Evolutionary conservation across 2,329 filamentous ascomycete species (phyloP), one percentile per base, ranked within the genome.

Genomic region (Huntiella abstrusa): DNA sequence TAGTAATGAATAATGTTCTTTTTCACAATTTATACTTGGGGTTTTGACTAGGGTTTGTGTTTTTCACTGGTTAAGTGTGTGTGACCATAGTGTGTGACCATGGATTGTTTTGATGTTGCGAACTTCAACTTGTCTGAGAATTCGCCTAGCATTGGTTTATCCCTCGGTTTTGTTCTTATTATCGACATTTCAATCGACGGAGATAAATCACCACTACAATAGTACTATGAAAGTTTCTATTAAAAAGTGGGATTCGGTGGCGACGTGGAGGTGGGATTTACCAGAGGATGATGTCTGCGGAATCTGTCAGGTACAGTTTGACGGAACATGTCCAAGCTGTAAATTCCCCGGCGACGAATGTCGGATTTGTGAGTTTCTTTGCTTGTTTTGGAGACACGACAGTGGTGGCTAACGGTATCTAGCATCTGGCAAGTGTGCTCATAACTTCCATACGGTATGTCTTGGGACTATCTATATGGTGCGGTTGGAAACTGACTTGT

Each of bases 301-400:
- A 56, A 98, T 98, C 65, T 98, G 91, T 64, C 88, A 93, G 59
- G 87, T 93, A 52, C 83, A 94, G 57, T 98, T 96, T 59, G 91
- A 98, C 60, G 88, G 87, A 50, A 96, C 91, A 19, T 98, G 91
- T 67, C 87, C 91, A 41, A 92, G 86, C 47, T 98, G 91, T 77
- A 94, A 92, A 70, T 96, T 86, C 59, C 91, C 91, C 11, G 91
- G 91, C 49, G 91, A 98, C 57, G 87, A 95, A 59, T 98, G 91
- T 64, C 83, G 83, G 49, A 70, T 98, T 50, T 70, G 88, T 95
- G 66, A 61, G 80, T 67, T 32, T 51, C 45, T 3, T n/a, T 33
- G 17, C 33, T 11, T 43, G 12, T 40, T 44, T n/a, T 5, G 16
- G 10, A 8, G 7, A 1, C 17, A 19, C 17, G 7, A 5, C 13